These are phyloP conservation scores for Haplographium delicatum DNA, from an alignment of 495 filamentous ascomycete genomes.

Conservation along the genomic window DNA sequence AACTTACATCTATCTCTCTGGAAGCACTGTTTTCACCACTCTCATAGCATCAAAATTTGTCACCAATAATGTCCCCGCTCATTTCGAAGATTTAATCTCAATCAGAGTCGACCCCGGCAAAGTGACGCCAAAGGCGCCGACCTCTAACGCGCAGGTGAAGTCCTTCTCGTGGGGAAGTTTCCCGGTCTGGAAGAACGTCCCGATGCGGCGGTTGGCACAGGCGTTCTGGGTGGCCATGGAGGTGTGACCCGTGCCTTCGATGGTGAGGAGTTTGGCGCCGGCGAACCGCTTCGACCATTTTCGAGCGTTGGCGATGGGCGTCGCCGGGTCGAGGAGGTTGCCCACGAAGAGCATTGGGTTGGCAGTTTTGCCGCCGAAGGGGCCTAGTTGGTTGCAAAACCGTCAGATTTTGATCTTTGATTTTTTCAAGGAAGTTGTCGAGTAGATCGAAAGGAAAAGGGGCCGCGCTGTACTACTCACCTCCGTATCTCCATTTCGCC, in stretches of 20 bases:
- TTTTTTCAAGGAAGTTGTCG: too few relatives aligned
- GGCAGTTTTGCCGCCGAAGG: conserved; percentile 37
- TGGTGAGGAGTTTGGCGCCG: conserved; percentile 44
- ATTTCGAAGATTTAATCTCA: too few relatives aligned
- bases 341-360: conserved; percentile 40
- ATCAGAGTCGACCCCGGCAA: too few relatives aligned
- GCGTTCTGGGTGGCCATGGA: not conserved
- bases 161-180: not conserved
- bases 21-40: too few relatives aligned
- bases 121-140: not conserved
- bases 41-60: too few relatives aligned
- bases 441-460: too few relatives aligned
- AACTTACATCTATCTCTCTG: too few relatives aligned
- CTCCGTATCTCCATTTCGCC: not conserved
- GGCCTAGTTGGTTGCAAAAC: too few relatives aligned
- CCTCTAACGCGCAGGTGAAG: not conserved
- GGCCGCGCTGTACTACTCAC: too few relatives aligned
- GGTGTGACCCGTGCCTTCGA: conserved; percentile 41
- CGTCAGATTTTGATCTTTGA: too few relatives aligned
- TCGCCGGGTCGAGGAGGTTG: conserved; percentile 38
- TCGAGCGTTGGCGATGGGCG: conserved; percentile 39
- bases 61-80: too few relatives aligned
- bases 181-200: not conserved
- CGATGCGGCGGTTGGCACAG: not conserved
- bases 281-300: conserved; percentile 33